These are phyloP conservation scores for Mortierella polycephala DNA, from an alignment of 371 early-diverging fungal species.

Conservation along the genomic window DNA sequence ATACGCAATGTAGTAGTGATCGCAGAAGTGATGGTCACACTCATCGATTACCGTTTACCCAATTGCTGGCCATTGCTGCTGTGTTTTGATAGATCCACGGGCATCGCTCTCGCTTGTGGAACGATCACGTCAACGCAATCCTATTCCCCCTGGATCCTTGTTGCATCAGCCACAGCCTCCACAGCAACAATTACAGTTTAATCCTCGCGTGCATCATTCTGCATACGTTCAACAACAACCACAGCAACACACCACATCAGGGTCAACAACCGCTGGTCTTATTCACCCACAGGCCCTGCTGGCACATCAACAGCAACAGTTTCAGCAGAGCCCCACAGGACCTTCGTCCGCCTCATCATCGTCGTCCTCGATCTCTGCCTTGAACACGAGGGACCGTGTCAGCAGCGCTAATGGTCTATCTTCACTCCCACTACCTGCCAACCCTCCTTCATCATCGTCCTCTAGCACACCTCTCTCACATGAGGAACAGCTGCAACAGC, in stretches of 20 bases:
- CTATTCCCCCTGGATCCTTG: constrained; percentile 7
- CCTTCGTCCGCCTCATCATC: constrained; percentile 13
- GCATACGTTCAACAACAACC: constrained; percentile 15
- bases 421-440: constrained; percentile 8
- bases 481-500: constrained; percentile 33
- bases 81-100: constrained; percentile 27
- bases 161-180: constrained; percentile 15
- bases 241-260: constrained; percentile 7
- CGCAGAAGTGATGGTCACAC: not conserved
- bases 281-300: not conserved
- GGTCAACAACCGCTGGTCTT: constrained; percentile 11
- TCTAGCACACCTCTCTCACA: constrained; percentile 13
- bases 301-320: constrained; percentile 6
- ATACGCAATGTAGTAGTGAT: too few species aligned
- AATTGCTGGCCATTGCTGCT: not conserved
- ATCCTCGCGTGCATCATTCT: constrained; percentile 18
- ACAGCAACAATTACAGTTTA: constrained; percentile 11
- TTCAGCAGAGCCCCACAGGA: constrained; percentile 6
- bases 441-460: too few species aligned
- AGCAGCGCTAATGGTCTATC: constrained; percentile 9
- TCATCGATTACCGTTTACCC: not conserved
- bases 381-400: constrained; percentile 3
- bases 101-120: constrained; percentile 38
- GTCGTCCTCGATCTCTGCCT: not conserved
- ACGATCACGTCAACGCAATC: constrained; percentile 50